Evolutionary conservation across 768 basidiomycete species (phyloP).

Genomic region (Boletellus ananas): DNA sequence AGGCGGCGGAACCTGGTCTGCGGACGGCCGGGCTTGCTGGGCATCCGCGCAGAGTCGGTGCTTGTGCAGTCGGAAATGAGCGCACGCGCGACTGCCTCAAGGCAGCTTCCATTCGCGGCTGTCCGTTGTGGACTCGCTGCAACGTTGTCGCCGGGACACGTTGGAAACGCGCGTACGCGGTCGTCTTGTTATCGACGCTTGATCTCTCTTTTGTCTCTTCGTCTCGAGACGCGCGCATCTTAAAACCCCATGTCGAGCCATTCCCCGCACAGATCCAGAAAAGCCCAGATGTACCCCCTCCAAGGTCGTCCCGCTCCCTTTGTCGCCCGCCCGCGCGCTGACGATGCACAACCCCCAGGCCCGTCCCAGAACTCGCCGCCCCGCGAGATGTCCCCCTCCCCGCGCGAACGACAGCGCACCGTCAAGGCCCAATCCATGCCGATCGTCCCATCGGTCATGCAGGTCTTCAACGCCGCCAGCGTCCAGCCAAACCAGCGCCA

Average conservation of each 20-base stretch:
- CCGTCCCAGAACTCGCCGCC: constrained; percentile 32
- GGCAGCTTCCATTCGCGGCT: constrained; percentile 52
- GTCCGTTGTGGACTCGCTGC: constrained; percentile 9
- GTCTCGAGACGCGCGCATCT: constrained; percentile 4
- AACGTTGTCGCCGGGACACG: too few relatives aligned
- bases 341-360: constrained; percentile 4
- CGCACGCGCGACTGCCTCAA: constrained; percentile 29
- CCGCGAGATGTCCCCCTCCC: constrained; percentile 43
- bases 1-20: constrained; percentile 41
- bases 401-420: constrained; percentile 47
- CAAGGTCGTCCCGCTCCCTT: too few relatives aligned
- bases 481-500: constrained; percentile 37
- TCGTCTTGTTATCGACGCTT: constrained; percentile 27
- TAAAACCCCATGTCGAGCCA: constrained; percentile 51
- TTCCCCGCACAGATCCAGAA: constrained; percentile 57
- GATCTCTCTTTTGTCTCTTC: constrained; percentile 30
- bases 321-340: constrained; percentile 9
- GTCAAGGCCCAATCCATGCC: constrained; percentile 61
- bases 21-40: too few relatives aligned
- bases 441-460: constrained; percentile 53
- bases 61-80: too few relatives aligned
- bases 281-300: constrained; percentile 43
- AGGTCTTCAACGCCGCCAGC: constrained; percentile 38
- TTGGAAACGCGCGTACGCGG: constrained; percentile 33
- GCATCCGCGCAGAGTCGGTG: too few relatives aligned